Conservation (phyloP, 2,329 filamentous ascomycete species). For the Zymoseptoria tritici region DNA sequence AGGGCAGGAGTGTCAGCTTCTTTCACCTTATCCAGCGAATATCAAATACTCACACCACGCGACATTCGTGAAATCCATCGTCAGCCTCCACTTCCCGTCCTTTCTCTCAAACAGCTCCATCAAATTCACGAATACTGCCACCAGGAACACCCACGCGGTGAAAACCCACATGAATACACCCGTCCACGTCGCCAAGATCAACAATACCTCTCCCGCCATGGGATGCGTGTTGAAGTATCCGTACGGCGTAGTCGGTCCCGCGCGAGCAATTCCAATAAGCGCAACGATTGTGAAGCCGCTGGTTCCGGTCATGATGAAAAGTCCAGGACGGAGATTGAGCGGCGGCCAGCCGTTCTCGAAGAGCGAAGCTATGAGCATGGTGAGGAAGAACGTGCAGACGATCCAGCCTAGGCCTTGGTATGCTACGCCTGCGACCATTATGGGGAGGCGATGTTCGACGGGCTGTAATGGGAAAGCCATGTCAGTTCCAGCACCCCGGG, state of each 20-base stretch:
- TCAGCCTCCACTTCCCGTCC: conserved; percentile 9
- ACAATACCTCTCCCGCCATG: conserved; percentile 13
- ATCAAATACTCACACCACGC: conserved; percentile 9
- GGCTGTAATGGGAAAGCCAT: conserved; percentile 21
- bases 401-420: conserved; percentile 42
- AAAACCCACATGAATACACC: conserved; percentile 45
- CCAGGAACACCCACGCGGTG: conserved; percentile 38
- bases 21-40: neutral
- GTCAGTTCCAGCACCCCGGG: conserved; percentile 13
- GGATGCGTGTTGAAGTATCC: conserved; percentile 22
- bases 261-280: conserved; percentile 19
- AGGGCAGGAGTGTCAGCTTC: conserved; percentile 39
- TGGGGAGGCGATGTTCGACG: conserved; percentile 29
- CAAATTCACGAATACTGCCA: conserved; percentile 15
- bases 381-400: conserved; percentile 33
- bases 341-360: conserved; percentile 39
- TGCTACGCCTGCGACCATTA: conserved; percentile 38
- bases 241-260: conserved; percentile 13
- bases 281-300: conserved; percentile 21
- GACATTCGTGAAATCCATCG: conserved; percentile 11
- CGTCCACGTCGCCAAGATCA: conserved; percentile 20
- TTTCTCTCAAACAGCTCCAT: conserved; percentile 6
- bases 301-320: conserved; percentile 47
- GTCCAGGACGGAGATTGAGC: conserved; percentile 34
- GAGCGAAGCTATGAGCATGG: conserved; percentile 35